Conservation (phyloP, 768 basidiomycete species). For the Suillus subalutaceus region DNA sequence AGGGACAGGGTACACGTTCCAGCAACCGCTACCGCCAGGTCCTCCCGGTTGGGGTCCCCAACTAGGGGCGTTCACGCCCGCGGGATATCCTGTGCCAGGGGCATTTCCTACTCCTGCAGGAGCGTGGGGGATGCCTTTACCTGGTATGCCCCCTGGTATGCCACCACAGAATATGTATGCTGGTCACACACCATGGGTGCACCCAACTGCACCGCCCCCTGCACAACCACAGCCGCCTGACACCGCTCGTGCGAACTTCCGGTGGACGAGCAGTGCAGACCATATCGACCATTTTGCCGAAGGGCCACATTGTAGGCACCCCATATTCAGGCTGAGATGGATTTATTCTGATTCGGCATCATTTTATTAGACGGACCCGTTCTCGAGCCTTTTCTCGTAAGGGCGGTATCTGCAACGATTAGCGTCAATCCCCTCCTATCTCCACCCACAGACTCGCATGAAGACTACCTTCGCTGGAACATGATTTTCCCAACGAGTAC, state of each 20-base stretch:
- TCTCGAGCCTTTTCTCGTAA: conserved; percentile 59
- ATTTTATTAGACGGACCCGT: conserved; percentile 64
- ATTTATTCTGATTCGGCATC: conserved; percentile 15
- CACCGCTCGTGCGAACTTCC: conserved; percentile 28
- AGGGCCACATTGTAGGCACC: conserved; percentile 45
- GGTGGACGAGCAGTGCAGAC: conserved; percentile 34
- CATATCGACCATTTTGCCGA: conserved; percentile 41
- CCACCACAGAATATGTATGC: conserved; percentile 24
- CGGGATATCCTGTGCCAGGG: conserved; percentile 1
- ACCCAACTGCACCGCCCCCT: conserved; percentile 24
- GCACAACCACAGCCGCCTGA: conserved; percentile 25
- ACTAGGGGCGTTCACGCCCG: neutral
- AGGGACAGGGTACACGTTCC: conserved; percentile 28
- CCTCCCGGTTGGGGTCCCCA: conserved; percentile 25
- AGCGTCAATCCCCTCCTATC: conserved; percentile 64
- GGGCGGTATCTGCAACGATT: conserved; percentile 49
- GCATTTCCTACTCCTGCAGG: conserved; percentile 27
- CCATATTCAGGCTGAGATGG: neutral
- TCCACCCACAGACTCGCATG: conserved; percentile 44
- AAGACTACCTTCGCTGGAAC: conserved; percentile 69
- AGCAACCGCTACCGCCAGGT: conserved; percentile 32
- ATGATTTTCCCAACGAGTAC: conserved; percentile 68
- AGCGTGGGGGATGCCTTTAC: conserved; percentile 26
- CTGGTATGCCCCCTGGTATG: conserved; percentile 21
- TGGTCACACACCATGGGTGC: conserved; percentile 31